Conservation (phyloP, 1,284 basidiomycete species). For the Tilletia caries region DNA sequence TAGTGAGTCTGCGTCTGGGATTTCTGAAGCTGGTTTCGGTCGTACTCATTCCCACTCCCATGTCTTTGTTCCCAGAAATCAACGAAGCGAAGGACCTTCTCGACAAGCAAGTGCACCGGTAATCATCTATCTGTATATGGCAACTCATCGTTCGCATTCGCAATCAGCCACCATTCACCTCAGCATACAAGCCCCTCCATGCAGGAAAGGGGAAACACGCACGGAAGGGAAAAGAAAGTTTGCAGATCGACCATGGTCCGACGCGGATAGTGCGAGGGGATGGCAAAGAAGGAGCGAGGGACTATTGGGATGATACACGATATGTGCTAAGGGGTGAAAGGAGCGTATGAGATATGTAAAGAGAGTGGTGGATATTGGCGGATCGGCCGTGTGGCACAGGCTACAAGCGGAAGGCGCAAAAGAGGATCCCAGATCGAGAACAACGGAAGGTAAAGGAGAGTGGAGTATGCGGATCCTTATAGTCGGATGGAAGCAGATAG, state of each 20-base stretch:
- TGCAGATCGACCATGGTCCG: background rate
- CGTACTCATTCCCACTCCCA: background rate
- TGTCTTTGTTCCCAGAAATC: constrained; percentile 33
- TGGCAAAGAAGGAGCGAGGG: no score
- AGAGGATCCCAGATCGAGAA: no score
- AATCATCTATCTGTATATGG: constrained; percentile 7
- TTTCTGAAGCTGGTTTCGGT: background rate
- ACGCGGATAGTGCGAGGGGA: background rate
- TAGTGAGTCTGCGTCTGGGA: constrained; percentile 54
- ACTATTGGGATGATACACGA: constrained; percentile 2
- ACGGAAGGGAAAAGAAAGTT: background rate
- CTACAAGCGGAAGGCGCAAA: no score
- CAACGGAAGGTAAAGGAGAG: no score
- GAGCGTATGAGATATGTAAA: no score
- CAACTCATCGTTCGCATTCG: background rate
- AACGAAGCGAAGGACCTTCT: constrained; percentile 53
- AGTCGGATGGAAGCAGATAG: no score
- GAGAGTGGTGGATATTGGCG: no score
- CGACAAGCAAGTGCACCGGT: constrained; percentile 44
- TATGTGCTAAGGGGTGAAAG: background rate
- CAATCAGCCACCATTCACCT: background rate
- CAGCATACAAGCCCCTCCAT: no score
- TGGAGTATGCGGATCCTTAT: no score
- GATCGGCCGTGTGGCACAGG: no score
- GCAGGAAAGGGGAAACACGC: background rate